phyloP scores from a whole-genome alignment of 2,329 filamentous ascomycete genomes.

The Aquanectria penicillioides region DNA sequence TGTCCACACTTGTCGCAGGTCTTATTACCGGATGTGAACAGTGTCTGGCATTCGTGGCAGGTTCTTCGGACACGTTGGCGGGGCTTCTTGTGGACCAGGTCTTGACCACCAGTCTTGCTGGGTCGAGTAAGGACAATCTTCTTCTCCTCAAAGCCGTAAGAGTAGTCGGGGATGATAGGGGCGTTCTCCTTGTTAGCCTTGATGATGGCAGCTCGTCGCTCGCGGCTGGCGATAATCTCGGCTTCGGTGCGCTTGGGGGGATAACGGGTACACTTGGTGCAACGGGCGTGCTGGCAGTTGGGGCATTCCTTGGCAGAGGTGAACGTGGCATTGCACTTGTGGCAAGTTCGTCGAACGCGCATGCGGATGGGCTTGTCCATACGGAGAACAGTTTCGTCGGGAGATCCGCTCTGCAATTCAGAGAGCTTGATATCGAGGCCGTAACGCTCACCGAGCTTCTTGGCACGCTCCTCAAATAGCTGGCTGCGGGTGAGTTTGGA shows the following conservation, averaged over 20 bases:
- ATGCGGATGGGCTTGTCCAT: slow-evolving; percentile 82
- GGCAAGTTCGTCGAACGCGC: slow-evolving; percentile 82
- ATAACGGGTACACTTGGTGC: slow-evolving; percentile 81
- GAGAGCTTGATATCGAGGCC: slow-evolving; percentile 65
- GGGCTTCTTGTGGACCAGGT: slow-evolving; percentile 76
- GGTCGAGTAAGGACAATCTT: slow-evolving; percentile 69
- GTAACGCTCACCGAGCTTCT: slow-evolving; percentile 64
- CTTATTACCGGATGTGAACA: slow-evolving; percentile 69
- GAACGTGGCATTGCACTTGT: slow-evolving; percentile 81
- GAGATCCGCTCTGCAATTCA: slow-evolving; percentile 60
- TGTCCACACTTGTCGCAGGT: slow-evolving; percentile 77
- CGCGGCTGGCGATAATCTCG: slow-evolving; percentile 62
- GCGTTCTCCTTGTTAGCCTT: slow-evolving; percentile 68
- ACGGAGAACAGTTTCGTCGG: slow-evolving; percentile 66
- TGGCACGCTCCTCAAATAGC: slow-evolving; percentile 65
- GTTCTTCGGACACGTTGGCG: slow-evolving; percentile 78
- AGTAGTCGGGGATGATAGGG: slow-evolving; percentile 61
- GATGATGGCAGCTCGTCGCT: slow-evolving; percentile 58
- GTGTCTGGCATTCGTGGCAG: slow-evolving; percentile 77
- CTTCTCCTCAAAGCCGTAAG: slow-evolving; percentile 55
- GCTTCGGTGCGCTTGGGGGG: slow-evolving; percentile 72
- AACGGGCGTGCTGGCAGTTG: slow-evolving; percentile 82
- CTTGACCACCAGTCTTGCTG: slow-evolving; percentile 73
- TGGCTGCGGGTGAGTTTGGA: slow-evolving; percentile 59
- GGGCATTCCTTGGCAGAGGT: slow-evolving; percentile 77